Base-by-base conservation (phyloP, 2,329 filamentous ascomycete genomes). In the Tolypocladium ovalisporum region DNA sequence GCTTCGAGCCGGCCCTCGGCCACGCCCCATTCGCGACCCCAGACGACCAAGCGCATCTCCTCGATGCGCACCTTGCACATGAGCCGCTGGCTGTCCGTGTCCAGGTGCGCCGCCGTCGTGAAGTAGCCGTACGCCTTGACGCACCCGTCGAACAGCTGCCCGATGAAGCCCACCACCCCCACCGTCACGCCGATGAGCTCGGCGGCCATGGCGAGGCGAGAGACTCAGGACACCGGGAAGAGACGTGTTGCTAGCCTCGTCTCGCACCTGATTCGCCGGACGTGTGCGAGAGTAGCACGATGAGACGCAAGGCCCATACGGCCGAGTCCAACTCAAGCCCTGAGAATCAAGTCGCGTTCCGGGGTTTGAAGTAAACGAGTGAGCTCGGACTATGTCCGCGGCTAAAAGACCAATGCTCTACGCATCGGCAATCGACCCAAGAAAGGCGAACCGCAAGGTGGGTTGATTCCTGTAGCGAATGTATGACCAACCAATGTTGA, bases 31-130 rank as follows among this genome's bases (percentile, higher is more conserved):
- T 77, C 73, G 36, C 76, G 65, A 22, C 76, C 76, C 76, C 76
- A 78, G 58, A 77, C 73, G 35, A 75, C 64, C 39, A 78, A 68
- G 4, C 76, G 70, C 73, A 76, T 77, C 70, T 78, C 76, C 66
- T 78, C 76, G 62, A 78, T 78, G 54, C 74, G 72, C 56, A 78
- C 73, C 62, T 78, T 78, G 67, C 75, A 77, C 49, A 76, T 65
- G 36, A 78, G 66, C 42, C 72, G 70, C 63, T 76, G 72, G 58
- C 69, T 70, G 63, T 78, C 75, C 27, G 65, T 64, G 58, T 76
- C 74, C n/a, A 77, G 65, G 52, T 75, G 70, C 44, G 67, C 63
- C 1, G 76, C 75, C 19, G 70, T 65, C 19, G 73, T 72, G 64
- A 78, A 78, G 68, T 75, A 72, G 34, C 68, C 65, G 62, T 78